Percentiles rank a stretch among this genome's conserved stretches.
Evolutionary conservation across 441 rosid species (phyloP).

Genomic region (Lagerstroemia fauriei): DNA sequence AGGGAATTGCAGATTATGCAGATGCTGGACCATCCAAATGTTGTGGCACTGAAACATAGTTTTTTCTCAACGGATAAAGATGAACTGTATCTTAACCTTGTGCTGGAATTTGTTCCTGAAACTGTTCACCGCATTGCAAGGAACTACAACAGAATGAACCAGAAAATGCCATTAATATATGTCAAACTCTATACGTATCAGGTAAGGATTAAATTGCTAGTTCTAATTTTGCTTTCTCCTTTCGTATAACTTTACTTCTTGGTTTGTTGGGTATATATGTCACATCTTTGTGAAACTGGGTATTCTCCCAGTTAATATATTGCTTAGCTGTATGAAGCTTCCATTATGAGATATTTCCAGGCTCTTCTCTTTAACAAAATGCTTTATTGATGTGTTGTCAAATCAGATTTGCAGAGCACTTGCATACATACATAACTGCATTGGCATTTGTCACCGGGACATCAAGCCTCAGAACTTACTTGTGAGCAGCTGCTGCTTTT

Average conservation of each 20-base stretch:
- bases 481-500: slow-evolving; percentile 52
- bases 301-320: not conserved
- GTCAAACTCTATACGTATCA: slow-evolving; percentile 94
- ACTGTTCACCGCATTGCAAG: slow-evolving; percentile 83
- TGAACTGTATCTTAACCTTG: slow-evolving; percentile 91
- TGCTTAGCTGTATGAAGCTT: not conserved
- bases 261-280: not conserved
- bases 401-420: slow-evolving; percentile 94
- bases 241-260: not conserved
- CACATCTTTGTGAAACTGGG: not conserved
- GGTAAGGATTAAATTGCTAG: slow-evolving; percentile 38
- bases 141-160: slow-evolving; percentile 72
- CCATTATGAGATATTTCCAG: not conserved
- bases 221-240: not conserved
- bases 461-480: slow-evolving; percentile 96
- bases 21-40: slow-evolving; percentile 95
- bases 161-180: slow-evolving; percentile 85
- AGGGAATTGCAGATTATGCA: slow-evolving; percentile 95
- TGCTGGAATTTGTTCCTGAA: slow-evolving; percentile 92
- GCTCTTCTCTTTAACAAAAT: not conserved
- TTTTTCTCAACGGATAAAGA: slow-evolving; percentile 94
- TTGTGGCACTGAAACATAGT: slow-evolving; percentile 81
- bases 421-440: slow-evolving; percentile 81
- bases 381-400: slow-evolving; percentile 27
- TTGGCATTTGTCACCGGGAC: slow-evolving; percentile 95